These are phyloP conservation scores for Venturiaceae sp. DNA, from an alignment of 2,329 filamentous ascomycete genomes.

Conservation along the genomic window DNA sequence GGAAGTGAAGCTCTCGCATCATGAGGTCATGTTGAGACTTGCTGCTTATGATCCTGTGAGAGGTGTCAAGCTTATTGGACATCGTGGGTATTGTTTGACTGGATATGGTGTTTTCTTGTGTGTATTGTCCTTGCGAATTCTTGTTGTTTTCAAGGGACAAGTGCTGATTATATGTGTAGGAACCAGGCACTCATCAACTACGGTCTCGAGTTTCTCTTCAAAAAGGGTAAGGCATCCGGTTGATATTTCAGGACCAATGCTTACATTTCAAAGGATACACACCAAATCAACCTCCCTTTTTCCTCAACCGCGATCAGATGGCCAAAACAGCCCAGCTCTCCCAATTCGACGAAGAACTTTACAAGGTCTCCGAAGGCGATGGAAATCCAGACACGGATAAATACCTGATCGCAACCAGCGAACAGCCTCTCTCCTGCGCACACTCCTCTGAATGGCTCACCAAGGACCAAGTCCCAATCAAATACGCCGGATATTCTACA, in stretches of 20 bases:
- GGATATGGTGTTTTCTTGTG: conserved; percentile 70
- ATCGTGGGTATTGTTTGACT: conserved; percentile 86
- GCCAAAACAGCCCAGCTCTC: conserved; percentile 95
- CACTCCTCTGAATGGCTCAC: conserved; percentile 92
- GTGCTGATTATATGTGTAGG: neutral
- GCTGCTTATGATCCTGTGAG: conserved; percentile 91
- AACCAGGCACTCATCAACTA: conserved; percentile 95
- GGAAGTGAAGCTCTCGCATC: conserved; percentile 87
- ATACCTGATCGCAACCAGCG: conserved; percentile 71
- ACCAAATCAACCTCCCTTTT: conserved; percentile 65
- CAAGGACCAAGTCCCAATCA: conserved; percentile 77
- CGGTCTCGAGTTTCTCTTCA: conserved; percentile 77
- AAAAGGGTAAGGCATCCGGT: conserved; percentile 33
- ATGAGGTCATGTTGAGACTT: conserved; percentile 81
- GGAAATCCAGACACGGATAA: conserved; percentile 78
- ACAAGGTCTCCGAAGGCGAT: conserved; percentile 82
- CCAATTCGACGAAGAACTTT: conserved; percentile 95
- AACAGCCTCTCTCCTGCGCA: conserved; percentile 46
- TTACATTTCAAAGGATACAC: conserved; percentile 27
- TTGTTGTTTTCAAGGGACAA: neutral
- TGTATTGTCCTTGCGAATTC: conserved; percentile 43
- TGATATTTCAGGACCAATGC: neutral
- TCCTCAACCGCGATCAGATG: conserved; percentile 95
- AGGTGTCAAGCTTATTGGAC: conserved; percentile 87
- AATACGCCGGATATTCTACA: conserved; percentile 79